Percentiles rank a stretch among this genome's conserved stretches.
phyloP scores from a whole-genome alignment of 371 early-diverging fungal genomes.

The Funneliformis caledonium region DNA sequence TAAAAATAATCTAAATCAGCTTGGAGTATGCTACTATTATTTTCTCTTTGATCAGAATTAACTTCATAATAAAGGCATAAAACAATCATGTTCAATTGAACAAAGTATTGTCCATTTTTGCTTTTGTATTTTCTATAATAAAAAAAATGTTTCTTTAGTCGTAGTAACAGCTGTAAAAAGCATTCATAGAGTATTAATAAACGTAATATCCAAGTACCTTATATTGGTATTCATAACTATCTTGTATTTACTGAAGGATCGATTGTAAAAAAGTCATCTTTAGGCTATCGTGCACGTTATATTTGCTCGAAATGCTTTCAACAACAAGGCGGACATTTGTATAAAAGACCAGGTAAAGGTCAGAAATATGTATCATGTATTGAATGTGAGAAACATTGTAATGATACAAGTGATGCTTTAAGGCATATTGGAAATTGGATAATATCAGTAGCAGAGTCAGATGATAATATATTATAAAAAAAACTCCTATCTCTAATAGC shows the following conservation, averaged over 20 bases:
- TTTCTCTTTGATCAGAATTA: conserved; percentile 29
- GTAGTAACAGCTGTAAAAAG: not conserved
- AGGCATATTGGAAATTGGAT: not conserved
- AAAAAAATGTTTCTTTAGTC: conserved; percentile 13
- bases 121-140: not conserved
- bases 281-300: conserved; percentile 1
- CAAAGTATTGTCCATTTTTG: not conserved
- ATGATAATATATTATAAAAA: not conserved
- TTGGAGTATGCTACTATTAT: conserved; percentile 3
- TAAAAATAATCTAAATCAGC: not conserved
- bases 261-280: not conserved
- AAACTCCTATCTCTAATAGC: not conserved
- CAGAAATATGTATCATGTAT: not conserved
- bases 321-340: conserved; percentile 16
- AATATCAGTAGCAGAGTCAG: not conserved
- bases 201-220: conserved; percentile 27
- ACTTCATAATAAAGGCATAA: not conserved
- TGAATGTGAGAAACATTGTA: conserved; percentile 9
- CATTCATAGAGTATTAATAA: conserved; percentile 16
- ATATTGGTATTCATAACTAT: not conserved
- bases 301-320: conserved; percentile 28
- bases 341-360: not conserved
- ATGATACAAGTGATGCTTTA: conserved; percentile 15
- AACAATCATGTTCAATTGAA: not conserved
- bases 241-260: not conserved